Conservation (phyloP, 257 asterid genomes). For the Jacaranda copaia region DNA sequence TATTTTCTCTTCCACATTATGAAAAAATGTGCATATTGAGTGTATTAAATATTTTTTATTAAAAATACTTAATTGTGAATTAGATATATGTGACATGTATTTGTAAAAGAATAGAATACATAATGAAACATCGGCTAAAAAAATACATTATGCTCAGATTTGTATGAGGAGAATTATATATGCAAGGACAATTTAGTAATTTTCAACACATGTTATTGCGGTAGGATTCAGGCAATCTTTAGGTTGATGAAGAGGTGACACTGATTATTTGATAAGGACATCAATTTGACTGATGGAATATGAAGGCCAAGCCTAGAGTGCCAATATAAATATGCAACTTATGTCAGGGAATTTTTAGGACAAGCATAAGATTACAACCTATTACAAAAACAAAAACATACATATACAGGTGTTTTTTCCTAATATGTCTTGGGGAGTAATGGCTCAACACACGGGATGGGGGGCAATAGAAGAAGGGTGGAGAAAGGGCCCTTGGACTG, state of each 20-base stretch:
- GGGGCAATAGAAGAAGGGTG: constrained; percentile 68
- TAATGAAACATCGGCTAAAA: background rate
- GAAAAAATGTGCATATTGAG: too few species aligned
- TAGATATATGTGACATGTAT: too few species aligned
- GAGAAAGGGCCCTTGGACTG: constrained; percentile 97
- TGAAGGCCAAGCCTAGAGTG: constrained; percentile 27
- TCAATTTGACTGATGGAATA: constrained; percentile 44
- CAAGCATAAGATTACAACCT: constrained; percentile 23
- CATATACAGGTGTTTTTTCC: background rate
- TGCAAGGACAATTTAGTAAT: constrained; percentile 36
- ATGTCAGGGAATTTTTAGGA: constrained; percentile 61
- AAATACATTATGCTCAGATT: background rate
- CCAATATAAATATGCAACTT: constrained; percentile 67
- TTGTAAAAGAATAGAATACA: too few species aligned
- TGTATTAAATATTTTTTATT: too few species aligned
- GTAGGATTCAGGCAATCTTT: constrained; percentile 43
- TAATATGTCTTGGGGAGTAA: constrained; percentile 52
- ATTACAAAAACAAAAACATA: background rate
- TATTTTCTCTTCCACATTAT: too few species aligned
- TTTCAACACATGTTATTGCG: background rate
- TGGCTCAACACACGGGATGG: constrained; percentile 63
- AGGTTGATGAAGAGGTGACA: constrained; percentile 38
- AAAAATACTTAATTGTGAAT: too few species aligned
- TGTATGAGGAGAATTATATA: background rate
- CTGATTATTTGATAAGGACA: constrained; percentile 57